Conservation (phyloP, 2,329 filamentous ascomycete genomes). For the Ascochyta lentis region DNA sequence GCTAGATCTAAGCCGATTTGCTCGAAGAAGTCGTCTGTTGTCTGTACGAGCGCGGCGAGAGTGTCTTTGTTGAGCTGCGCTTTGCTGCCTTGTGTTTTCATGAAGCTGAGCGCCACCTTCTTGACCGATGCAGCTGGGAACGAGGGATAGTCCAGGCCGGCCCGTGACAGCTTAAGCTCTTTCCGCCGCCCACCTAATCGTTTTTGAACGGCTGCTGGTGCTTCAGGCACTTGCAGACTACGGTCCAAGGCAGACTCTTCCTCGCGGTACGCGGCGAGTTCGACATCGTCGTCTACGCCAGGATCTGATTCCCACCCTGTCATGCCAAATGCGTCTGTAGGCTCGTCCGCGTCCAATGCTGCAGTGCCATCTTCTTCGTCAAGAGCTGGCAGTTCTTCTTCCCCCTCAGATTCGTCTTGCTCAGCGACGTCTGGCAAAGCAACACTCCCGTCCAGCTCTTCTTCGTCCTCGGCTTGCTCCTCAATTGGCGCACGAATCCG, state of each 20-base stretch:
- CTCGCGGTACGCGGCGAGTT: conserved; percentile 44
- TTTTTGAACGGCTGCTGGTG: conserved; percentile 17
- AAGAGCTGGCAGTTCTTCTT: conserved; percentile 30
- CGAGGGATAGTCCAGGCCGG: conserved; percentile 78
- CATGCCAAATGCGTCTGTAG: conserved; percentile 25
- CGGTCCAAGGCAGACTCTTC: conserved; percentile 46
- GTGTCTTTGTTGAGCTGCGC: conserved; percentile 76
- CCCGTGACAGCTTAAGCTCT: conserved; percentile 67
- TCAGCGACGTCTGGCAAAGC: conserved; percentile 5
- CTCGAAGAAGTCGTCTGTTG: conserved; percentile 91
- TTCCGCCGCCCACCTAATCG: conserved; percentile 46
- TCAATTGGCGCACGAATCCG: conserved; percentile 34
- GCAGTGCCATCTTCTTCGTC: conserved; percentile 39
- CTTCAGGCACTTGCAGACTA: conserved; percentile 40
- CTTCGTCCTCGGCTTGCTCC: conserved; percentile 20
- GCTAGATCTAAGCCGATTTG: conserved; percentile 81
- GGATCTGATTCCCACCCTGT: conserved; percentile 43
- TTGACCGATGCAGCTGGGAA: conserved; percentile 78
- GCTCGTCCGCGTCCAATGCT: conserved; percentile 26
- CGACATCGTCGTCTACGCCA: conserved; percentile 32
- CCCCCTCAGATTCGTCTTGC: conserved; percentile 9
- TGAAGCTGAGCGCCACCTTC: conserved; percentile 71
- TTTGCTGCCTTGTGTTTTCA: conserved; percentile 71
- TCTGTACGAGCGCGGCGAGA: conserved; percentile 75
- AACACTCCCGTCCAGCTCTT: conserved; percentile 17